Evolutionary conservation across 139 green algal species (phyloP), one percentile per base, ranked within the genome.

Genomic region (Zygnema cylindricum): DNA sequence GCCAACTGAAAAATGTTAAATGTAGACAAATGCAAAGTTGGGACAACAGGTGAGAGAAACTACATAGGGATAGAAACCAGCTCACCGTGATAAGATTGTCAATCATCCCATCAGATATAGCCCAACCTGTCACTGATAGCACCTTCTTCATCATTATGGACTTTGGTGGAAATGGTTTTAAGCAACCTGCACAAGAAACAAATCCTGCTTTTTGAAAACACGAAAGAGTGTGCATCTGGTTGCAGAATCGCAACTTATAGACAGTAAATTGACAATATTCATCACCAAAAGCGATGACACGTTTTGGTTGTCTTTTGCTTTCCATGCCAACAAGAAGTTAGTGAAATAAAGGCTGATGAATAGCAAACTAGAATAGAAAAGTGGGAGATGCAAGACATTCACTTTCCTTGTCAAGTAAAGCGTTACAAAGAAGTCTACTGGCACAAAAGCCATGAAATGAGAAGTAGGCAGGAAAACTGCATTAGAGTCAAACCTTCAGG

Each of bases 71-170:
- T 25, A 63, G 16, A 79, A 79, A 16, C 71, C 11, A 7, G 16
- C 77, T 55, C 49, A 85, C 81, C 22, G 82, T 87, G 22, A 87
- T 7, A 43, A 87, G 81, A 78, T 87, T 82, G 33, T 69, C 81
- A 63, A 43, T 35, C 7, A 32, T n/a, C 35, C 49, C 81, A 16
- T 33, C 41, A 43, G 40, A 85, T 69, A 38, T 69, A 7, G 86
- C 35, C 81, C 81, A 79, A n/a, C 30, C 55, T 86, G 39, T 21
- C 63, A 83, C 2, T 21, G n/a, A n/a, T 3, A 87, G 32, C 21
- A 40, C n/a, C 2, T 7, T 35, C 81, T 77, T 78, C 35, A 78
- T 87, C 22, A 33, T 33, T 23, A 87, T 7, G 2, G 41, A 36
- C n/a, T 84, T 36, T 2, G 81, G 81, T 7, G 81, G 81, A 32